Conservation (phyloP, 2,329 filamentous ascomycete genomes). For the Clarireedia hainanense region DNA sequence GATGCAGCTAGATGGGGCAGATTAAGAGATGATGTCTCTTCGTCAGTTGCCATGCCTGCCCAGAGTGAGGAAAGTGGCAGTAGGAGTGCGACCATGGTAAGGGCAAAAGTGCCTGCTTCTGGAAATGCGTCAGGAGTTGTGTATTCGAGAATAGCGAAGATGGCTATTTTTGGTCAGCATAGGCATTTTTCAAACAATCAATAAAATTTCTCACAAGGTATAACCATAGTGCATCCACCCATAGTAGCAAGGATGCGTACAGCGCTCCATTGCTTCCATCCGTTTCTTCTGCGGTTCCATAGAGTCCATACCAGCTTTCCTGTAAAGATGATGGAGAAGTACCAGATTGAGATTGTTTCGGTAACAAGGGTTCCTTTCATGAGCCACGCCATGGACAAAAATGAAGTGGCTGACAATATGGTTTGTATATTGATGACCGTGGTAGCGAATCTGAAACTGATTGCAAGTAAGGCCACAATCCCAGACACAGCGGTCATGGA, state of each 20-base stretch:
- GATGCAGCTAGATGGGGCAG: slow-evolving; percentile 9
- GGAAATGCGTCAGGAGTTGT: slow-evolving; percentile 34
- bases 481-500: slow-evolving; percentile 40
- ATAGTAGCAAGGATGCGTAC: slow-evolving; percentile 62
- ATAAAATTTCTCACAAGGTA: slow-evolving; percentile 46
- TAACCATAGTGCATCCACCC: slow-evolving; percentile 57
- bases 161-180: slow-evolving; percentile 35
- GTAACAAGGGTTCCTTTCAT: slow-evolving; percentile 40
- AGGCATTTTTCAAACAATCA: not conserved
- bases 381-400: slow-evolving; percentile 32
- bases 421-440: slow-evolving; percentile 37
- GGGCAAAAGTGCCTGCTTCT: slow-evolving; percentile 45
- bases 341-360: slow-evolving; percentile 49
- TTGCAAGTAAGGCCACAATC: slow-evolving; percentile 40
- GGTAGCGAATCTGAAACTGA: slow-evolving; percentile 45
- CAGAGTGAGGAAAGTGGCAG: slow-evolving; percentile 61
- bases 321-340: slow-evolving; percentile 55
- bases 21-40: slow-evolving; percentile 15
- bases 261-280: slow-evolving; percentile 52
- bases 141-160: slow-evolving; percentile 54
- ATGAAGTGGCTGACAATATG: slow-evolving; percentile 19
- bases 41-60: slow-evolving; percentile 36
- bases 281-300: slow-evolving; percentile 44
- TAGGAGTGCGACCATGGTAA: slow-evolving; percentile 53
- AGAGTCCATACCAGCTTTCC: slow-evolving; percentile 53